Evolutionary conservation across 192 early-diverging fungal genomes (phyloP), one percentile per base, ranked within the genome.

Genomic region (Podochytrium sp.): DNA sequence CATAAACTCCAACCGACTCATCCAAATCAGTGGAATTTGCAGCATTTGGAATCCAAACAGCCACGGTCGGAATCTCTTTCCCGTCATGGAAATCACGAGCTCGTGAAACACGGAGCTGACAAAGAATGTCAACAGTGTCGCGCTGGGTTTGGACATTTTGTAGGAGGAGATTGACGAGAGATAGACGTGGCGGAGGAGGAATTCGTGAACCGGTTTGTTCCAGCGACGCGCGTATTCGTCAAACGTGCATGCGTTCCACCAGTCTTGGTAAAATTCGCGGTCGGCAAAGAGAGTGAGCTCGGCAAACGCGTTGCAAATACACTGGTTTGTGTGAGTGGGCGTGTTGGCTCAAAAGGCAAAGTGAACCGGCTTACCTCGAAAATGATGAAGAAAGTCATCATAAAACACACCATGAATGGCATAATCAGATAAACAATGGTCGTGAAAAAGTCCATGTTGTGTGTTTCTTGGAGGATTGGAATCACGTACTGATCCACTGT

Each of bases 221-320:
- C 97, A 99, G 67, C 95, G 94, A 51, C 97, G 89, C 37, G 95
- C 93, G 81, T 93, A 99, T 80, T 97, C 94, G 67, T 96, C 97
- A 76, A 93, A 94, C 0, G 90, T 90, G 10, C 86, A 85, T 63
- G 88, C 83, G 71, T 99, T 99, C 95, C 95, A 99, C 95, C 95
- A 99, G 79, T 99, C 97, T 64, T 97, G 95, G 81, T 97, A 99
- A 85, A 99, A 99, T 77, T 92, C 89, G 58, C 95, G 92, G 78
- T 99, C 97, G 20, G 97, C 95, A 79, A 99, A 99, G 29, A 88
- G 86, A 37, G 92, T 97, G 27, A 99, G 78, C 74, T 99, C 97
- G 37, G 95, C 97, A 84, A 98, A 98, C 29, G 89, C 92, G 75
- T 97, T 97, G 80, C 93, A 92, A 68, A 98, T 95, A 74, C 92